phyloP scores from a whole-genome alignment of 2,329 filamentous ascomycete genomes.

The Neofusicoccum laricinum region DNA sequence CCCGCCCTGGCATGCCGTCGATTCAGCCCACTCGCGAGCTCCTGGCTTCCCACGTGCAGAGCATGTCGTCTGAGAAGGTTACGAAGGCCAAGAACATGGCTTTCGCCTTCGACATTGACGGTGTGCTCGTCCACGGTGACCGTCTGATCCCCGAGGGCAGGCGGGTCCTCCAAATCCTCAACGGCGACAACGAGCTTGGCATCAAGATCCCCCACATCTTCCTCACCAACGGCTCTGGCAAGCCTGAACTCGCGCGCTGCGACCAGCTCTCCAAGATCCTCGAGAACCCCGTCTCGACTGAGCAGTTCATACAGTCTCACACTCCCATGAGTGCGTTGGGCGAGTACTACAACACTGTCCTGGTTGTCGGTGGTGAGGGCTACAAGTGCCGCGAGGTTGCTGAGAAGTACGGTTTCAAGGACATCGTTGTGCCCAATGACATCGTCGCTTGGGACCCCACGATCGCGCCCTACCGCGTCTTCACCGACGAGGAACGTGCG shows the following conservation, averaged over 20 bases:
- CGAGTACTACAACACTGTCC: constrained; percentile 73
- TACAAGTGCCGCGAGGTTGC: constrained; percentile 72
- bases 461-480: constrained; percentile 66
- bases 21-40: constrained; percentile 64
- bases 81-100: constrained; percentile 73
- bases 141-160: constrained; percentile 66
- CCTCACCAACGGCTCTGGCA: constrained; percentile 71
- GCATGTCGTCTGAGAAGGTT: constrained; percentile 64
- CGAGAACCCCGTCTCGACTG: constrained; percentile 61
- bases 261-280: constrained; percentile 67
- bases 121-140: constrained; percentile 72
- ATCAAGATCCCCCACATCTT: constrained; percentile 77
- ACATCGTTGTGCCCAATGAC: constrained; percentile 71
- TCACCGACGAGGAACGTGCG: constrained; percentile 65
- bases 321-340: constrained; percentile 73
- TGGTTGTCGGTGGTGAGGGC: constrained; percentile 73
- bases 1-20: constrained; percentile 56
- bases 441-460: constrained; percentile 67
- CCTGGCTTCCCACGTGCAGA: constrained; percentile 67
- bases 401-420: constrained; percentile 70
- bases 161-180: constrained; percentile 66
- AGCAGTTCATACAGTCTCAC: constrained; percentile 76
- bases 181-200: constrained; percentile 73
- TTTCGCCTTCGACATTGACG: constrained; percentile 76
- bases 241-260: constrained; percentile 63